phyloP scores from a whole-genome alignment of 1,284 basidiomycete genomes.

The Stygiomarasmius scandens region DNA sequence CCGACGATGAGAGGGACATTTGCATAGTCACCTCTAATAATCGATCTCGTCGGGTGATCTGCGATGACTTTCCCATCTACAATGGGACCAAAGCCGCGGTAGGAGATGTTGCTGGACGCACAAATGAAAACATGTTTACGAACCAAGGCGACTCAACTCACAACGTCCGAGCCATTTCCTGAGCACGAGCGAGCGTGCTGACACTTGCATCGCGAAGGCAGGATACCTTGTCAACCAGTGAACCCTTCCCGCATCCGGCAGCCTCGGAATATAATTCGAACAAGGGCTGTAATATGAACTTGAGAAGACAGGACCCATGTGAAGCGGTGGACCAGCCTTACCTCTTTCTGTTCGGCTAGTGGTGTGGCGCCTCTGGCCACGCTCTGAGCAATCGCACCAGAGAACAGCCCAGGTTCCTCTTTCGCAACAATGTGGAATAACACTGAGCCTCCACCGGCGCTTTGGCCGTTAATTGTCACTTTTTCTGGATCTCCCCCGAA shows the following conservation, averaged over 20 bases:
- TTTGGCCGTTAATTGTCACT: slow-evolving; percentile 67
- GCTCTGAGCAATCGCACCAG: slow-evolving; percentile 59
- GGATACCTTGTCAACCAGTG: slow-evolving; percentile 37
- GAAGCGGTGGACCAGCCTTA: slow-evolving; percentile 27
- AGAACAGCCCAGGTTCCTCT: slow-evolving; percentile 43
- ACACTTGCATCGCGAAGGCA: slow-evolving; percentile 53
- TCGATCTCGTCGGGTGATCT: slow-evolving; percentile 47
- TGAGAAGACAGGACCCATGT: slow-evolving; percentile 1
- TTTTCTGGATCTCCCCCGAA: slow-evolving; percentile 64
- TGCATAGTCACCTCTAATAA: slow-evolving; percentile 46
- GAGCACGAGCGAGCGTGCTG: slow-evolving; percentile 54
- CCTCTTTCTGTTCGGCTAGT: slow-evolving; percentile 50
- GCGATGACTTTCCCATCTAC: slow-evolving; percentile 52
- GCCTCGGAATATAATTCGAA: slow-evolving; percentile 51
- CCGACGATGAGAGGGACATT: slow-evolving; percentile 61
- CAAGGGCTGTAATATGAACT: slow-evolving; percentile 38
- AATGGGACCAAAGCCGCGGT: slow-evolving; percentile 43
- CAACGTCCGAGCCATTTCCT: slow-evolving; percentile 44
- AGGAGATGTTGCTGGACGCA: slow-evolving; percentile 34
- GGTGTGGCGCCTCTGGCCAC: slow-evolving; percentile 54
- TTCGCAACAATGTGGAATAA: slow-evolving; percentile 57
- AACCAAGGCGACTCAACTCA: neutral
- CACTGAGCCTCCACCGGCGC: slow-evolving; percentile 59
- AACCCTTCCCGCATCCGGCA: slow-evolving; percentile 49
- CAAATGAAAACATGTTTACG: neutral